phyloP scores from a whole-genome alignment of 371 early-diverging fungal genomes.

The Rhizopus sp. region DNA sequence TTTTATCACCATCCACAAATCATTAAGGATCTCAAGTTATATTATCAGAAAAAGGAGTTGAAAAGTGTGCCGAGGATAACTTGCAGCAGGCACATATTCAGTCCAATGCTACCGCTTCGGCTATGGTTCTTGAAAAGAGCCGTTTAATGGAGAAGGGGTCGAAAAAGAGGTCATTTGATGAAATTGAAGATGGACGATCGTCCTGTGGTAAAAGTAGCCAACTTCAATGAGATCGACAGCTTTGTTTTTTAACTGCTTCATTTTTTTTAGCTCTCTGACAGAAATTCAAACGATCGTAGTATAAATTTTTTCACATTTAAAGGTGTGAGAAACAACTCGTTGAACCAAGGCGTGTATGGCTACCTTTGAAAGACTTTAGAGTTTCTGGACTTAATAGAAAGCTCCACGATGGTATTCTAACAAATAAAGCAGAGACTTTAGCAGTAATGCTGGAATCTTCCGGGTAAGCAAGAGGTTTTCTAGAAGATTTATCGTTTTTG shows the following conservation, averaged over 20 bases:
- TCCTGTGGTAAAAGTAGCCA: neutral
- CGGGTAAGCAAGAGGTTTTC: conserved; percentile 11
- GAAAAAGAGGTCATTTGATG: conserved; percentile 10
- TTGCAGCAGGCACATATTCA: conserved; percentile 2
- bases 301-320: neutral
- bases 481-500: neutral
- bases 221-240: neutral
- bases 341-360: conserved; percentile 6
- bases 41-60: conserved; percentile 13
- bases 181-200: conserved; percentile 10
- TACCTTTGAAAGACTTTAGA: conserved; percentile 9
- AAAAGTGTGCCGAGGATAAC: conserved; percentile 9
- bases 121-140: conserved; percentile 10
- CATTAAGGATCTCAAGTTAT: neutral
- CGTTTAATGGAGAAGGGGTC: conserved; percentile 9
- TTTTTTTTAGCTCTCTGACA: conserved; percentile 4
- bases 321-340: conserved; percentile 11
- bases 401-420: conserved; percentile 2
- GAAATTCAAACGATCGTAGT: conserved; percentile 1
- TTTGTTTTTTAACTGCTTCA: neutral
- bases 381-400: conserved; percentile 9
- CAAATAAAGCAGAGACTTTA: conserved; percentile 16
- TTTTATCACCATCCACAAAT: conserved; percentile 2
- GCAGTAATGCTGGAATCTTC: conserved; percentile 11
- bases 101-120: conserved; percentile 5